Percentiles rank a stretch among this genome's conserved stretches.
phyloP scores from a whole-genome alignment of 179 eudicot species.

The Patellifolia procumbens region DNA sequence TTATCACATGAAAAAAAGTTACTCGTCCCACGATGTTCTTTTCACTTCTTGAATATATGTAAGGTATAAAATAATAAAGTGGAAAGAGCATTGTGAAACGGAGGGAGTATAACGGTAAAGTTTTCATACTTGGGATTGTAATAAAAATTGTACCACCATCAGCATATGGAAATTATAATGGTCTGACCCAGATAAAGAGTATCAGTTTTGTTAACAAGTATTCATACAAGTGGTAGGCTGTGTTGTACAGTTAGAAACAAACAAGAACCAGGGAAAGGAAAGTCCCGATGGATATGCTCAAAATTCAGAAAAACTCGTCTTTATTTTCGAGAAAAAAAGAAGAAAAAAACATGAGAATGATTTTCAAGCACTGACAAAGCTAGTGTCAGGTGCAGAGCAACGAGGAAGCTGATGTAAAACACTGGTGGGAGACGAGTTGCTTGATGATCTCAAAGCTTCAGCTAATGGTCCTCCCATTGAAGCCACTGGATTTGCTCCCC shows the following conservation, averaged over 20 bases:
- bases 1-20: too few species aligned
- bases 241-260: neutral
- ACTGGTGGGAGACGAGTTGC: constrained; percentile 54
- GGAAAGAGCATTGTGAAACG: too few species aligned
- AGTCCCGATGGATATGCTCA: neutral
- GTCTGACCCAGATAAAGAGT: too few species aligned
- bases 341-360: neutral
- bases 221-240: neutral
- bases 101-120: too few species aligned
- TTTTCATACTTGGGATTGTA: too few species aligned
- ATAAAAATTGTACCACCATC: too few species aligned
- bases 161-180: too few species aligned
- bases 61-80: too few species aligned
- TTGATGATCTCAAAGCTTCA: constrained; percentile 74
- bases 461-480: constrained; percentile 88
- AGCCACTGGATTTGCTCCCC: constrained; percentile 47
- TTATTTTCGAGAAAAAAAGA: neutral
- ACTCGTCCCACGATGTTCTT: too few species aligned
- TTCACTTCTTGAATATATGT: too few species aligned
- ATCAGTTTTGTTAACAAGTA: neutral
- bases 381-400: constrained; percentile 44
- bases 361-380: constrained; percentile 47
- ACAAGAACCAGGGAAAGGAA: neutral
- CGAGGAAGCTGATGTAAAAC: constrained; percentile 54
- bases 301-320: neutral